These are phyloP conservation scores for Nicotiana tabacum DNA, from an alignment of 257 asterid genomes.

Conservation along the genomic window DNA sequence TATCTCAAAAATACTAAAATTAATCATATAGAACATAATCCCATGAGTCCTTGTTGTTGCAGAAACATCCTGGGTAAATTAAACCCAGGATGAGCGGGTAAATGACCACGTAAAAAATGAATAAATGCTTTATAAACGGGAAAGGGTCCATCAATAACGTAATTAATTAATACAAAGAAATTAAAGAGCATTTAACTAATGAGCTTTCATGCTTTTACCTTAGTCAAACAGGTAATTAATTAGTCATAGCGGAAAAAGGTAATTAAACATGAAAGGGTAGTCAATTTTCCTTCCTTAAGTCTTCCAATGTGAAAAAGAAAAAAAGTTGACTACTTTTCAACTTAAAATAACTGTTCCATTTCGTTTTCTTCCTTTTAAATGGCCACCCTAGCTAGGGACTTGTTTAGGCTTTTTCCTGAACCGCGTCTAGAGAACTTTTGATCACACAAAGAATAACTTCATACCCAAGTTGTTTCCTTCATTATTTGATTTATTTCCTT, in stretches of 20 bases:
- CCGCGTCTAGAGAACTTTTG: constrained; percentile 24
- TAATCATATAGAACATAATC: too few species aligned
- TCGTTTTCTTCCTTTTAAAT: background rate
- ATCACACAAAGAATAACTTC: constrained; percentile 39
- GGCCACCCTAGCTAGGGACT: constrained; percentile 10
- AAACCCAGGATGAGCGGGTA: too few species aligned
- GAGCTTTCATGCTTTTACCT: background rate
- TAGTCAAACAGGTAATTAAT: background rate
- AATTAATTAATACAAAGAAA: background rate
- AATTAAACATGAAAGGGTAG: background rate
- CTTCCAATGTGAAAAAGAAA: background rate
- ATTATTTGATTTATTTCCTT: background rate
- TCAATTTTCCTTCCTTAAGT: background rate
- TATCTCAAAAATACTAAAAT: background rate
- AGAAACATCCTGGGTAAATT: too few species aligned
- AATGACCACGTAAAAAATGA: too few species aligned
- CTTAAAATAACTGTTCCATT: background rate
- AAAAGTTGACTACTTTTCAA: background rate
- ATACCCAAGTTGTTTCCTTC: constrained; percentile 22
- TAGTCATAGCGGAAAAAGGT: too few species aligned
- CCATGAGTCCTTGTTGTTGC: too few species aligned
- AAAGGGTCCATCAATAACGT: background rate
- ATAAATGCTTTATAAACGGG: too few species aligned
- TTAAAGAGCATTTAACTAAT: background rate
- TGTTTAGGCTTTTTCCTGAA: constrained; percentile 10